Base-by-base conservation (phyloP, 768 basidiomycete genomes). In the Naganishia friedmannii region DNA sequence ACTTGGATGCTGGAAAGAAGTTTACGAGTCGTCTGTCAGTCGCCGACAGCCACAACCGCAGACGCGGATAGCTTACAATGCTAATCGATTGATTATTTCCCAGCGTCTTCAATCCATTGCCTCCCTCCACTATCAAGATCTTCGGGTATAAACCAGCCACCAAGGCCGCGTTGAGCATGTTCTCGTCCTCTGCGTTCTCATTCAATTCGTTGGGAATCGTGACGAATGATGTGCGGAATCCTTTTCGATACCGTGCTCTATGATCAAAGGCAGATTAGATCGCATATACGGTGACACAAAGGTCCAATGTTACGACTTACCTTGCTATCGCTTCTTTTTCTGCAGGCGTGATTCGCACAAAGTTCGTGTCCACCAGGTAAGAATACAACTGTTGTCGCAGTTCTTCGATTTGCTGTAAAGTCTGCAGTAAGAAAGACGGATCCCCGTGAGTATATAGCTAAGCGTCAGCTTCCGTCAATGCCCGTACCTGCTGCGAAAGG, bases 401-500 rank as follows among this genome's bases (percentile, higher is more conserved):
- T 77, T 97, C 95, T 79, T 98, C 95, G 34, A 99, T 95, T 81
- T 96, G 93, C 82, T 92, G 89, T 60, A 99, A 83, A 77, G 93
- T 97, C 88, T 92, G 77, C 75, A 68, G 72, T 63, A 10, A 31
- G 4, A 10, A n/a, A 12, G n/a, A 26, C 48, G 23, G 48, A 12
- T 21, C 1, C 10, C 8, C 10, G 17, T 17, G 10, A 26, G 26
- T 45, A 31, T 55, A 19, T 7, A 9, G 13, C 5, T 45, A 37
- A 29, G n/a, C 5, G 21, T 53, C 55, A 10, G 32, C 17, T 3
- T 4, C 7, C 12, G 19, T 3, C 28, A 55, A 15, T 1, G 26
- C 8, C 71, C 80, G 54, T 77, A 88, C 89, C 84, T 92, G 92
- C 74, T 92, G 87, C 73, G 90, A 93, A 42, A 95, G 83, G 74